Evolutionary conservation across 139 green algal genomes (phyloP).

Genomic region (Asterochloris erici): DNA sequence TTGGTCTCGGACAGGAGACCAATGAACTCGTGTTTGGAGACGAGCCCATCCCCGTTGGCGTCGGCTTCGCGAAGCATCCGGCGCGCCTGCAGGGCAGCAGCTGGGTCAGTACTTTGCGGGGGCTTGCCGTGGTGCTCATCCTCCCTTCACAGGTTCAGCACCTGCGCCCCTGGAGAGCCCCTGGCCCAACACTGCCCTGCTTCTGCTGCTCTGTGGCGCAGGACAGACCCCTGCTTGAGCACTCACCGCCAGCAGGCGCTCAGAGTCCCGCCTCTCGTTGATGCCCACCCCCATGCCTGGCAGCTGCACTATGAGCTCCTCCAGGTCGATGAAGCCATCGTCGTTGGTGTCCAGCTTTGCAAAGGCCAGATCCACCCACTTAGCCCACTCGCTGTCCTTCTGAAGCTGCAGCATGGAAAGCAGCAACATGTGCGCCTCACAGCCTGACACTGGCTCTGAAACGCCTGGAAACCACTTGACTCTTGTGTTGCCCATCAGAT

Average conservation of each 20-base stretch:
- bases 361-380: slow-evolving; percentile 60
- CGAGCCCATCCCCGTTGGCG: slow-evolving; percentile 75
- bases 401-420: slow-evolving; percentile 29
- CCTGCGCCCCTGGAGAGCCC: no score
- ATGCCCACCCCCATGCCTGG: slow-evolving; percentile 17
- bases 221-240: no score
- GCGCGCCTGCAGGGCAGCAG: slow-evolving; percentile 49
- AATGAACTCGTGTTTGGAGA: slow-evolving; percentile 73
- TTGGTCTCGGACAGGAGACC: slow-evolving; percentile 48
- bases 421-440: not conserved
- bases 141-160: no score
- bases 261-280: slow-evolving; percentile 5
- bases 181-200: no score
- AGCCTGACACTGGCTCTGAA: no score
- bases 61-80: slow-evolving; percentile 85
- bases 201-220: no score
- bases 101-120: not conserved
- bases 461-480: no score
- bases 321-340: slow-evolving; percentile 78
- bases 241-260: slow-evolving; percentile 23
- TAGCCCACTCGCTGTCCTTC: slow-evolving; percentile 35
- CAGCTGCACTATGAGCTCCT: slow-evolving; percentile 70
- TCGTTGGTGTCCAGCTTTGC: slow-evolving; percentile 73
- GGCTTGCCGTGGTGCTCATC: no score
- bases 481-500: no score